Evolutionary conservation across 2,329 filamentous ascomycete species (phyloP).

Genomic region (Colletotrichum spinosum): DNA sequence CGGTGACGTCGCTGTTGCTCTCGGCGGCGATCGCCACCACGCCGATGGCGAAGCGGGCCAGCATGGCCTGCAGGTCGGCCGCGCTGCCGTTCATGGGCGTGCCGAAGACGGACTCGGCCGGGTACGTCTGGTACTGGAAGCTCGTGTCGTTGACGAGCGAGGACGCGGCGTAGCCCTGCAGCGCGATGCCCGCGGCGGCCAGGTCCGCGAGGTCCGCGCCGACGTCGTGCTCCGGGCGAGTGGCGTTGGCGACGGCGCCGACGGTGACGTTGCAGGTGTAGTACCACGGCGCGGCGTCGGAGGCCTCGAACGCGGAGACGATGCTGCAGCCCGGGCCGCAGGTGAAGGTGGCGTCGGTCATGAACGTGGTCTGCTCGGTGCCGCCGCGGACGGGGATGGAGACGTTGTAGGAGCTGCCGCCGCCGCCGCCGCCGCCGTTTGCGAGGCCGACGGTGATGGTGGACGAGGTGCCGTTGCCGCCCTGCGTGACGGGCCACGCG

Average conservation of each 20-base stretch:
- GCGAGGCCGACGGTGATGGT: conserved; percentile 44
- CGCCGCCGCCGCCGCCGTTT: conserved; percentile 35
- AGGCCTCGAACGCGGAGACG: conserved; percentile 53
- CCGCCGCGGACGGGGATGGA: conserved; percentile 44
- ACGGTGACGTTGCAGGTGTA: conserved; percentile 55
- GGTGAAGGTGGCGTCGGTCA: conserved; percentile 43
- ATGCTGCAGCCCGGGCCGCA: conserved; percentile 44
- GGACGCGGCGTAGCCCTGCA: conserved; percentile 50
- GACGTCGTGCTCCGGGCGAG: conserved; percentile 49
- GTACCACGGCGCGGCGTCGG: conserved; percentile 50
- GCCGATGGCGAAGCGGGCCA: conserved; percentile 51
- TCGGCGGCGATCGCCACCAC: conserved; percentile 49
- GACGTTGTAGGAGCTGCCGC: neutral
- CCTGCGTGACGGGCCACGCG: conserved; percentile 44
- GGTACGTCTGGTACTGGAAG: conserved; percentile 54
- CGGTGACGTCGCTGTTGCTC: conserved; percentile 42
- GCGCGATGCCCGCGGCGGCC: conserved; percentile 52
- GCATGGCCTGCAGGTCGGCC: conserved; percentile 48
- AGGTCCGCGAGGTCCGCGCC: conserved; percentile 48
- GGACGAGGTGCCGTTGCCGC: conserved; percentile 45
- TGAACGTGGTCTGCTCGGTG: conserved; percentile 50
- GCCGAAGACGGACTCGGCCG: conserved; percentile 54
- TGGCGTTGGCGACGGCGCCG: conserved; percentile 47
- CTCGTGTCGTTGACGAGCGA: conserved; percentile 40
- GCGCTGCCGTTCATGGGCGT: conserved; percentile 44